Evolutionary conservation across 139 green algal species (phyloP).

Genomic region (Desmodesmus armatus): DNA sequence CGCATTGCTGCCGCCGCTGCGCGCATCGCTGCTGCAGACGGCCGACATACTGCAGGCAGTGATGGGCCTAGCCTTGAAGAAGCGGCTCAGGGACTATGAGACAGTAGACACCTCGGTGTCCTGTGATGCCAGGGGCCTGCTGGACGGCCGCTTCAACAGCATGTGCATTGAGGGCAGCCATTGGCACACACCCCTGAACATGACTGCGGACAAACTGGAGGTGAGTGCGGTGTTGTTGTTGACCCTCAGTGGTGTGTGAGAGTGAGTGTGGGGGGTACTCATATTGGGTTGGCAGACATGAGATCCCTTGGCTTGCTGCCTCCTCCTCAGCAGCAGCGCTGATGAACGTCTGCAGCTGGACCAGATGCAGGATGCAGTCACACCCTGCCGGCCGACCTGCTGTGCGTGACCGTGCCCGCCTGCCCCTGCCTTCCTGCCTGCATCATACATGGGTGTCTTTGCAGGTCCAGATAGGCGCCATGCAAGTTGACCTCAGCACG

Average conservation of each 20-base stretch:
- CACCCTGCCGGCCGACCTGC: no score
- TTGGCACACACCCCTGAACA: slow-evolving; percentile 35
- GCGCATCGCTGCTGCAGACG: neutral
- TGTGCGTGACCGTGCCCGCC: no score
- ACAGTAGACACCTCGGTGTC: slow-evolving; percentile 1
- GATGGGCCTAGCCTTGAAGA: slow-evolving; percentile 13
- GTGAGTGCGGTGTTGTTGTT: neutral
- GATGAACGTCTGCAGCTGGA: neutral
- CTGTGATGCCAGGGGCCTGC: slow-evolving; percentile 24
- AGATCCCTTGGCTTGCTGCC: neutral
- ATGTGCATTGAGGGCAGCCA: slow-evolving; percentile 28
- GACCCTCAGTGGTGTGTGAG: neutral
- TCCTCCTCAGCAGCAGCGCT: neutral
- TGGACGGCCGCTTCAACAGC: slow-evolving; percentile 19
- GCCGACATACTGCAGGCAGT: slow-evolving; percentile 24
- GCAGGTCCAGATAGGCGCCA: slow-evolving; percentile 26
- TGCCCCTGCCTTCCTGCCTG: no score
- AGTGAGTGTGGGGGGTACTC: neutral
- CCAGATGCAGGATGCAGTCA: no score
- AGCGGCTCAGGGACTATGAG: slow-evolving; percentile 1
- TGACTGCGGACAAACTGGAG: slow-evolving; percentile 36
- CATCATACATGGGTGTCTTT: no score
- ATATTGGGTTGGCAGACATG: neutral
- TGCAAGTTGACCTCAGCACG: slow-evolving; percentile 35
- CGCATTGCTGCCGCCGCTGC: neutral